phyloP scores from a whole-genome alignment of 2,329 filamentous ascomycete species.

The Sporothrix inflata region DNA sequence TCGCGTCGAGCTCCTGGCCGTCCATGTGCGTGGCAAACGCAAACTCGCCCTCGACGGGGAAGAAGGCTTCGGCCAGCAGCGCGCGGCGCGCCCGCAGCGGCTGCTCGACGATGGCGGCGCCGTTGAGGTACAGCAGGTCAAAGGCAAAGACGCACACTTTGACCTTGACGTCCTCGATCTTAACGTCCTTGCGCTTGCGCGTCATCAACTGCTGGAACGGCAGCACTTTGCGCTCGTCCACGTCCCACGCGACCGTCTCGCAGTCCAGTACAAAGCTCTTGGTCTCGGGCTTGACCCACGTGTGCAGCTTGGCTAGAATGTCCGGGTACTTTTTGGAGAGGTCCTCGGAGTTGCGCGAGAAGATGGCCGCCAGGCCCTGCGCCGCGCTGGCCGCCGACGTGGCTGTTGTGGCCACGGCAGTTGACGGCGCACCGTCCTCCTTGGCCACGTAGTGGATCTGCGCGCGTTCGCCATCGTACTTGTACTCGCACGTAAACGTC shows the following conservation, averaged over 20 bases:
- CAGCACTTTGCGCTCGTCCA: slow-evolving; percentile 90
- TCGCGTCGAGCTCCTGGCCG: slow-evolving; percentile 87
- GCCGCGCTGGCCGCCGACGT: neutral
- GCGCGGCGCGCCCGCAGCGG: slow-evolving; percentile 81
- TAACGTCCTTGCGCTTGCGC: slow-evolving; percentile 95
- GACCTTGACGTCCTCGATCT: slow-evolving; percentile 91
- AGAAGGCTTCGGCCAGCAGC: slow-evolving; percentile 73
- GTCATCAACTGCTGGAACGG: slow-evolving; percentile 99
- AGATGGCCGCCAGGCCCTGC: slow-evolving; percentile 86
- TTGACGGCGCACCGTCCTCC: slow-evolving; percentile 45
- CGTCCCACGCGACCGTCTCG: slow-evolving; percentile 96
- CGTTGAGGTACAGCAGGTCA: slow-evolving; percentile 91
- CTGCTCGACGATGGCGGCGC: slow-evolving; percentile 85
- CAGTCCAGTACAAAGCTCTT: slow-evolving; percentile 98
- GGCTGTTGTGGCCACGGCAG: neutral
- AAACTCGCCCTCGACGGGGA: slow-evolving; percentile 84
- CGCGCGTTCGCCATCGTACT: slow-evolving; percentile 97
- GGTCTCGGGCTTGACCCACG: slow-evolving; percentile 87
- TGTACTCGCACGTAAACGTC: slow-evolving; percentile 97
- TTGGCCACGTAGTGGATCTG: slow-evolving; percentile 92
- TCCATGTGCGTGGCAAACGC: slow-evolving; percentile 85
- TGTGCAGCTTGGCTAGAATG: slow-evolving; percentile 82
- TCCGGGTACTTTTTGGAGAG: slow-evolving; percentile 97
- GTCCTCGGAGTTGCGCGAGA: slow-evolving; percentile 96
- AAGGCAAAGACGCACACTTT: slow-evolving; percentile 98